Evolutionary conservation across 2,329 filamentous ascomycete genomes (phyloP).

Genomic region (Orbilia javanica): DNA sequence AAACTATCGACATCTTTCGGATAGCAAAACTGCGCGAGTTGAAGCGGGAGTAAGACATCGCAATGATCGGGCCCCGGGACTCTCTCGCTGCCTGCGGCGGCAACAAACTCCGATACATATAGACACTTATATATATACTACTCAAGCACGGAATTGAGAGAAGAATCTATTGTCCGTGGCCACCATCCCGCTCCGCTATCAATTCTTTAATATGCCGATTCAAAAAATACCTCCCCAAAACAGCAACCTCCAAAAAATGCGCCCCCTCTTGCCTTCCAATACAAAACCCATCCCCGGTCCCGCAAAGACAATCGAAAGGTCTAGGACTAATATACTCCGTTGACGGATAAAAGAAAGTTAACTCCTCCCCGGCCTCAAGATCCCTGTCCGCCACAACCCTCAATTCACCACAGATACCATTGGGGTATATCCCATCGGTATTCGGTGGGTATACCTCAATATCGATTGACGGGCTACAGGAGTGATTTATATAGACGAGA

Average conservation of each 20-base stretch:
- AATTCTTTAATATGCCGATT: conserved; percentile 66
- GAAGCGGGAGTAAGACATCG: too few species aligned
- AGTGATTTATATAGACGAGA: conserved; percentile 77
- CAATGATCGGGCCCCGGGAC: too few species aligned
- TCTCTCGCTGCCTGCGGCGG: too few species aligned
- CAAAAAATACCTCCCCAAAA: conserved; percentile 65
- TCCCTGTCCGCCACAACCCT: conserved; percentile 71
- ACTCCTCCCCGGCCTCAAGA: conserved; percentile 71
- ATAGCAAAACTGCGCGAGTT: too few species aligned
- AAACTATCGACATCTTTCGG: too few species aligned
- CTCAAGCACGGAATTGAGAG: too few species aligned
- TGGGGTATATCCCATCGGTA: conserved; percentile 63
- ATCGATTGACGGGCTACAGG: conserved; percentile 75
- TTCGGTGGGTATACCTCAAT: conserved; percentile 69
- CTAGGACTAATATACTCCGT: conserved; percentile 81
- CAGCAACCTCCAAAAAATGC: conserved; percentile 63
- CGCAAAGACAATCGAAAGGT: conserved; percentile 76
- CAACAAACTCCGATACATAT: too few species aligned
- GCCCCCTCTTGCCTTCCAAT: conserved; percentile 66
- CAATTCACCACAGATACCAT: conserved; percentile 67
- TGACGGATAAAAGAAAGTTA: conserved; percentile 81
- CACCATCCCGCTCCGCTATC: conserved; percentile 1
- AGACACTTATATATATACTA: too few species aligned
- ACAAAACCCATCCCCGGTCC: conserved; percentile 66
- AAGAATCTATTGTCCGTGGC: too few species aligned